A percentile compares a stretch with the other conserved stretches of the same genome.
Evolutionary conservation across 306 rosid species (phyloP).

Genomic region (Boehmeria nivea): DNA sequence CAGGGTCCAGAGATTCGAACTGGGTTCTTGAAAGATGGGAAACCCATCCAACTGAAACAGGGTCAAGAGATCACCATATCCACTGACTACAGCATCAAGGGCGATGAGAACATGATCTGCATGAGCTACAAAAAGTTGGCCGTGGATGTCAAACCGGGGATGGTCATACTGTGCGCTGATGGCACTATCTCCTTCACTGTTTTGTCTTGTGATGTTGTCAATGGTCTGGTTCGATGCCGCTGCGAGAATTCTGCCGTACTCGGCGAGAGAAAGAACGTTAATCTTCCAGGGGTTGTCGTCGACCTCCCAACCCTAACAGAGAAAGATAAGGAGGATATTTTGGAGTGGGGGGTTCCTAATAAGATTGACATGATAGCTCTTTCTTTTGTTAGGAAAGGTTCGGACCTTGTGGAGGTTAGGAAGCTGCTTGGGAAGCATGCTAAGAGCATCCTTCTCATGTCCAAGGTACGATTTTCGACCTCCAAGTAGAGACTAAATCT

Average conservation of each 20-base stretch:
- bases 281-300: conserved; percentile 86
- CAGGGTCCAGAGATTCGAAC: conserved; percentile 99
- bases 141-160: conserved; percentile 84
- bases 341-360: conserved; percentile 85
- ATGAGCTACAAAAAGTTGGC: conserved; percentile 97
- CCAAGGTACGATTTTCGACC: conserved; percentile 62
- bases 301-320: conserved; percentile 96
- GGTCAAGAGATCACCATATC: conserved; percentile 83
- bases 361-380: conserved; percentile 94
- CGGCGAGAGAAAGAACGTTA: conserved; percentile 95
- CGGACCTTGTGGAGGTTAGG: conserved; percentile 83
- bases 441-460: conserved; percentile 88
- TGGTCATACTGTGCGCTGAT: conserved; percentile 82
- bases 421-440: conserved; percentile 76
- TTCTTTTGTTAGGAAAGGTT: conserved; percentile 91
- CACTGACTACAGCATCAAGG: conserved; percentile 79
- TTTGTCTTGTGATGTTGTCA: conserved; percentile 56
- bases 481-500: no score
- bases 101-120: conserved; percentile 69
- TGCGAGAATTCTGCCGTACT: conserved; percentile 93
- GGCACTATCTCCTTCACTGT: conserved; percentile 83
- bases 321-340: conserved; percentile 85
- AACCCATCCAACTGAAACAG: conserved; percentile 67
- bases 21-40: conserved; percentile 82
- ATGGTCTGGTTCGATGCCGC: conserved; percentile 68